Base-by-base conservation (phyloP, 805 yeast species). In the Candida sithepensis region DNA sequence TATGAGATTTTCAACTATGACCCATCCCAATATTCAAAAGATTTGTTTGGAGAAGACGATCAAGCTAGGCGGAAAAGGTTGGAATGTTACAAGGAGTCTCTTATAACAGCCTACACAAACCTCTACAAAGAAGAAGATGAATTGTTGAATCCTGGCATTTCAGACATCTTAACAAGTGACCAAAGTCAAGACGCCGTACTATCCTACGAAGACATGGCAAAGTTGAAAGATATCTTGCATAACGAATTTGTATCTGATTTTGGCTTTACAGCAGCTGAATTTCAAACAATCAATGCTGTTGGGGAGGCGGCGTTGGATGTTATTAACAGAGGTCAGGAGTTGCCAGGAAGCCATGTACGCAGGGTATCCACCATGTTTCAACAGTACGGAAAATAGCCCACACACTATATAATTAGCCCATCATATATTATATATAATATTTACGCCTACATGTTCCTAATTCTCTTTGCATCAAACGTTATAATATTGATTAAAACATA, bases 81-180 rank as follows among this genome's bases (percentile, higher is more conserved):
- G 24, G 26, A 36, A 12, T 40, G 40, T 6, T 53, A 47, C 41
- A 49, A 49, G 26, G 47, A 46, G 22, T 48, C 49, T 22, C 42
- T 52, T 23, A 45, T 48, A 24, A 42, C 33, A 2, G 46, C 48
- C 13, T 54, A 54, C 44, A 50, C 55, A 1, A 42, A 47, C 16
- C 47, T 56, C 4, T 56, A 56, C 42, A 19, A 39, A 24, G 52
- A 50, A 34, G 55, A 54, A 21, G 51, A 53, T 28, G 55, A 48
- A 34, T 20, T 51, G 20, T 33, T 53, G 38, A 33, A 42, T 8
- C 20, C 18, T 19, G 8, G 24, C 10, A 14, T n/a, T 30, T 30
- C 34, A 30, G 10, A 19, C 23, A 12, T 18, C 13, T 19, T 26
- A 14, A 16, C 20, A 9, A 20, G 1, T n/a, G 19, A 32, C 21